phyloP scores from a whole-genome alignment of 169 alveolate genomes.

The Babesia bovis region DNA sequence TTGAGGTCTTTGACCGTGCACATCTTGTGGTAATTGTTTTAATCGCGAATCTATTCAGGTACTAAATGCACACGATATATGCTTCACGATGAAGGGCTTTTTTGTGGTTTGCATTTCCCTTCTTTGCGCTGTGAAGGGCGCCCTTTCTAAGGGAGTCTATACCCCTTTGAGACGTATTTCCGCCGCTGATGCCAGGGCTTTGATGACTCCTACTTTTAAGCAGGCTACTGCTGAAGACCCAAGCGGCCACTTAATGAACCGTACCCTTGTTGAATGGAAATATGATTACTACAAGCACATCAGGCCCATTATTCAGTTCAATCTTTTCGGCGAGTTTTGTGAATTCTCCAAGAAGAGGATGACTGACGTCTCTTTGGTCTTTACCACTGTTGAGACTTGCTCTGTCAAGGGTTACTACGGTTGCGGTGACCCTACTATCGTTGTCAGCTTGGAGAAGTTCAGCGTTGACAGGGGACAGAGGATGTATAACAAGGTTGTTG shows the following conservation, averaged over 20 bases:
- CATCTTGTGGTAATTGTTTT: not conserved
- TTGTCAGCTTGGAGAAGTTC: not conserved
- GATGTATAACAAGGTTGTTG: not conserved
- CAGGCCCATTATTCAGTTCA: conserved; percentile 6
- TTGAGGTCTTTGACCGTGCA: not conserved
- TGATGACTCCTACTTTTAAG: not conserved
- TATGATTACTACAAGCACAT: not conserved
- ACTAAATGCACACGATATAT: not conserved
- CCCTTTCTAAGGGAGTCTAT: not conserved
- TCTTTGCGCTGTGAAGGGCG: not conserved
- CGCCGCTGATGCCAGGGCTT: not conserved
- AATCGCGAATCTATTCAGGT: not conserved
- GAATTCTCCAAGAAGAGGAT: not conserved
- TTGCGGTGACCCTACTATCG: conserved; percentile 2
- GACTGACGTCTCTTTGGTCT: not conserved
- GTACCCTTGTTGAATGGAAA: not conserved
- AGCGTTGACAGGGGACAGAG: not conserved
- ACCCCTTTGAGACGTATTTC: not conserved
- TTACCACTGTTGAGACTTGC: not conserved
- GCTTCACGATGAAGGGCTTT: conserved; percentile 1
- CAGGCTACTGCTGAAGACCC: conserved; percentile 19
- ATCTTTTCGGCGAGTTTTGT: not conserved
- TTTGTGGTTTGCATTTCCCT: not conserved
- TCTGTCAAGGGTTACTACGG: not conserved
- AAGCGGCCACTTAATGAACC: conserved; percentile 1